Conservation (phyloP, 2,329 filamentous ascomycete species). For the Curvularia sp. region DNA sequence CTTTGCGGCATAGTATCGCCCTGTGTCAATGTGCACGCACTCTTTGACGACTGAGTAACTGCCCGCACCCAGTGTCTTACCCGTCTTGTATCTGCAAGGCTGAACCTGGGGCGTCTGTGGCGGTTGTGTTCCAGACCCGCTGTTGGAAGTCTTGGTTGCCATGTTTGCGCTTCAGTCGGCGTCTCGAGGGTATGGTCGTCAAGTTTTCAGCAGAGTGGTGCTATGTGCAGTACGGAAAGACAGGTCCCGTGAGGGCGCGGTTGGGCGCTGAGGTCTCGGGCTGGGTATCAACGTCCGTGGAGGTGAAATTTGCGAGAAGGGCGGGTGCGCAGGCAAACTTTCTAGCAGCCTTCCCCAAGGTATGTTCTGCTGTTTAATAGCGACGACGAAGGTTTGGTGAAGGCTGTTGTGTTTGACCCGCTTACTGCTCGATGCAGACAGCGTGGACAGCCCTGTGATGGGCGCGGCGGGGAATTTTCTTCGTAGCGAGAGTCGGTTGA, state of each 20-base stretch:
- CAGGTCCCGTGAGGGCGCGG: conserved; percentile 4
- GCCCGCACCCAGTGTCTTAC: conserved; percentile 94
- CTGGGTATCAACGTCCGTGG: conserved; percentile 9
- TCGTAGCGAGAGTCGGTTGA: background rate
- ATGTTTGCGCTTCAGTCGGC: background rate
- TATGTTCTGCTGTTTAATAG: background rate
- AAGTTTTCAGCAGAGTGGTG: conserved; percentile 2
- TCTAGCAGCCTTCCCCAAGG: conserved; percentile 1
- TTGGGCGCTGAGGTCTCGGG: conserved; percentile 20
- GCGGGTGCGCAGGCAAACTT: background rate
- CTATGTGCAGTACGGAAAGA: conserved; percentile 3
- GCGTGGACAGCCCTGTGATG: conserved; percentile 13
- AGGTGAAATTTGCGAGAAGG: background rate
- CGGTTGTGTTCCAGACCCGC: conserved; percentile 42
- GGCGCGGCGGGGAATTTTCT: conserved; percentile 6
- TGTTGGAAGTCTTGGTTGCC: conserved; percentile 40
- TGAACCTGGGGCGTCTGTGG: conserved; percentile 70
- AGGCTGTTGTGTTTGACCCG: conserved; percentile 5
- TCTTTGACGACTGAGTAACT: conserved; percentile 99
- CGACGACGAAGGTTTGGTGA: background rate
- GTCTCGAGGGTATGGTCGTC: background rate
- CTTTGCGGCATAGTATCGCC: conserved; percentile 97
- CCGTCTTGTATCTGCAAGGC: conserved; percentile 97
- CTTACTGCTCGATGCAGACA: conserved; percentile 8
- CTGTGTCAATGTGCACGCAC: conserved; percentile 97